Conservation (phyloP, 306 rosid genomes). For the Spatholobus suberectus region DNA sequence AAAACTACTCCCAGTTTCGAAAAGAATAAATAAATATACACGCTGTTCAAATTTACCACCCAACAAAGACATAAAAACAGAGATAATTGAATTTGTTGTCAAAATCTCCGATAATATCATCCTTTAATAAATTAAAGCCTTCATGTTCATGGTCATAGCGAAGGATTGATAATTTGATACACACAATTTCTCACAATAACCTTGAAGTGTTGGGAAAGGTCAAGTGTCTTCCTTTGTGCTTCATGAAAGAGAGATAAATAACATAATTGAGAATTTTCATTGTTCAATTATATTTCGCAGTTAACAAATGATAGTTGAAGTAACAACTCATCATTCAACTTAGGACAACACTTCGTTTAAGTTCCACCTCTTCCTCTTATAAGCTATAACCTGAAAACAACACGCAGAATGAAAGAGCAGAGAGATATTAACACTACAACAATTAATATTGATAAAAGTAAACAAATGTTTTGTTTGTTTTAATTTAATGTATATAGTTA, state of each 20-base stretch:
- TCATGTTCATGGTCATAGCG: neutral
- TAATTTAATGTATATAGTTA: neutral
- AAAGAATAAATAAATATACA: neutral
- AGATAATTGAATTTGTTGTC: neutral
- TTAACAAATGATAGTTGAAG: conserved; percentile 14
- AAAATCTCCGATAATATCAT: neutral
- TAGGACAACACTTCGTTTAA: conserved; percentile 17
- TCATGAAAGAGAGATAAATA: neutral
- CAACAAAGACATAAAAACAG: neutral
- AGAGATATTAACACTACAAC: neutral
- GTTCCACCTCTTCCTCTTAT: conserved; percentile 57
- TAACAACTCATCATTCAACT: conserved; percentile 17
- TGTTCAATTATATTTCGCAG: neutral
- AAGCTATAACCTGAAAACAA: conserved; percentile 66
- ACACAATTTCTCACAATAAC: too few relatives aligned
- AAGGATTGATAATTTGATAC: too few relatives aligned
- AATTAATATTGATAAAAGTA: neutral
- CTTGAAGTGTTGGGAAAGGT: neutral
- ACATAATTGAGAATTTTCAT: conserved; percentile 9
- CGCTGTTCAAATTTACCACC: neutral
- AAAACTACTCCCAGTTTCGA: neutral
- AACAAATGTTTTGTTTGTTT: neutral
- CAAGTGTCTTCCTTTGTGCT: too few relatives aligned
- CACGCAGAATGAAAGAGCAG: neutral
- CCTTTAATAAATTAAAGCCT: neutral